Conservation (phyloP, 2,329 filamentous ascomycete genomes). For the Curvularia spicifera region DNA sequence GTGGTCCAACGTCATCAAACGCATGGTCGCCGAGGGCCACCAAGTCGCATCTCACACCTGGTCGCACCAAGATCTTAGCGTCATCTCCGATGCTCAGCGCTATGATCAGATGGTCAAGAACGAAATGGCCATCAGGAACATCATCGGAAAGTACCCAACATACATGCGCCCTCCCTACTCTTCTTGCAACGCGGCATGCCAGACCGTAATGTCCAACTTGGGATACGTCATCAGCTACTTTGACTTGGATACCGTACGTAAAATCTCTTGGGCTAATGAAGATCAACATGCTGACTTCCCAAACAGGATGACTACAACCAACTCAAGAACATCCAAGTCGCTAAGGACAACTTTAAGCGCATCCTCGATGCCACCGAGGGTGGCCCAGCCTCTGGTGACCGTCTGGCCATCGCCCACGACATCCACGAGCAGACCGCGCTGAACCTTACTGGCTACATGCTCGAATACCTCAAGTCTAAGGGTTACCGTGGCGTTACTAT, state of each 20-base stretch:
- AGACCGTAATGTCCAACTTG: slow-evolving; percentile 50
- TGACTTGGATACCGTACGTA: slow-evolving; percentile 60
- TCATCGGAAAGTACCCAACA: slow-evolving; percentile 62
- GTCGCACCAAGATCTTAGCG: slow-evolving; percentile 59
- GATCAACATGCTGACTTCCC: background rate
- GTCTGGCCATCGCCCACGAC: slow-evolving; percentile 62
- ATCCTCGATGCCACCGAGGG: slow-evolving; percentile 32
- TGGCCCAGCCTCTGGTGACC: slow-evolving; percentile 37
- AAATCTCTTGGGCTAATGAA: background rate
- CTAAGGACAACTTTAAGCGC: slow-evolving; percentile 50
- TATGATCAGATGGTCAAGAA: slow-evolving; percentile 60
- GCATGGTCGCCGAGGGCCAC: slow-evolving; percentile 63
- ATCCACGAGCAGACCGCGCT: slow-evolving; percentile 56
- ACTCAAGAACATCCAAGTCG: slow-evolving; percentile 43
- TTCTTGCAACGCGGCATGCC: slow-evolving; percentile 53
- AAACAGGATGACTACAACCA: slow-evolving; percentile 49
- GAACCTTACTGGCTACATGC: slow-evolving; percentile 53
- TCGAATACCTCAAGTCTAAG: slow-evolving; percentile 48
- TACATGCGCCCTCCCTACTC: slow-evolving; percentile 60
- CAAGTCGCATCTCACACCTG: slow-evolving; percentile 67
- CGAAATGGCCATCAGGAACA: slow-evolving; percentile 62
- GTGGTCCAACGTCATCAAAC: slow-evolving; percentile 60
- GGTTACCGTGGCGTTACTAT: slow-evolving; percentile 56
- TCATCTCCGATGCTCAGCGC: slow-evolving; percentile 52
- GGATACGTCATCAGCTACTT: slow-evolving; percentile 67